Evolutionary conservation across 495 filamentous ascomycete species (phyloP), one percentile per base, ranked within the genome.

Genomic region (Tetracladium setigerum): DNA sequence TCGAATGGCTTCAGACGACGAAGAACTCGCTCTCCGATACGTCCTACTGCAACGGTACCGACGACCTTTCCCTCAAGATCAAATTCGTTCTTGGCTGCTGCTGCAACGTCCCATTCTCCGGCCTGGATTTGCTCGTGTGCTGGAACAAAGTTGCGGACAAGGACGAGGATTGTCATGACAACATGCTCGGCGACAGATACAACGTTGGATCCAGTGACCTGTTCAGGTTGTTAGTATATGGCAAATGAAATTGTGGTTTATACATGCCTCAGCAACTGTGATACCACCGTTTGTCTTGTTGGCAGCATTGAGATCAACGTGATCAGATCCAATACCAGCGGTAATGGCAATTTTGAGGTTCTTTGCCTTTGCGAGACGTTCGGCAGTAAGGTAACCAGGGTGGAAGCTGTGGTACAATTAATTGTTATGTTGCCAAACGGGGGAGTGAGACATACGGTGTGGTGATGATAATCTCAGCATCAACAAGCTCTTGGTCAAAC

Each of bases 261-360:
- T 27, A 3, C 22, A 27, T 27, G 7, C 92, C 63, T 98, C 92
- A 46, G 89, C 89, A 40, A 98, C 92, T 51, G 89, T 98, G 69
- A 98, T 73, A 65, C 92, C 92, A 59, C 92, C 92, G 67, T 98
- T 98, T 67, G 90, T 96, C 72, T 83, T 86, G 84, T 98, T 98
- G 61, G 92, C 92, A 40, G 86, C 91, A 64, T 96, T 81, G 34
- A 98, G 81, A 72, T 98, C 92, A 62, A 98, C 84, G 68, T 98
- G 92, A 70, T 98, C 92, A 35, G 91, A 96, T 47, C 92, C 92
- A 64, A 98, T 94, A 73, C 92, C 92, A 53, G 92, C 92, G 35
- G 92, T 98, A 68, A 98, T 68, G 58, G 91, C 91, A 46, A 94
- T 74, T 79, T 96, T 98, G 59, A 98, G 85, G 32, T 98, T 96